phyloP scores from a whole-genome alignment of 2,329 filamentous ascomycete species.

The Aaosphaeria arxii region DNA sequence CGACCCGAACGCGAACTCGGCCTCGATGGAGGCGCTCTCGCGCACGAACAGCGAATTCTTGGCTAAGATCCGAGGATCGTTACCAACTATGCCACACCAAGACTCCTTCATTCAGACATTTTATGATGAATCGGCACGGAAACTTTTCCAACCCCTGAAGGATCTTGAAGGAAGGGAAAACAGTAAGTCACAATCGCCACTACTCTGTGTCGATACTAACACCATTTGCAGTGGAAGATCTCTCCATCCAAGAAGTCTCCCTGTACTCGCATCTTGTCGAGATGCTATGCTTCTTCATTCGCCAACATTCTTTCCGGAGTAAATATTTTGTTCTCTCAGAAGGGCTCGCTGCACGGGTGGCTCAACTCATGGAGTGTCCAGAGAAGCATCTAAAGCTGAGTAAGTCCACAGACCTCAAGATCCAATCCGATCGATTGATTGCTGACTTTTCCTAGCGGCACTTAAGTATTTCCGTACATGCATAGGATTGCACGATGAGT shows the following conservation, averaged over 20 bases:
- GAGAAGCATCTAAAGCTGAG: constrained; percentile 93
- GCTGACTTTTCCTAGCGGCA: constrained; percentile 57
- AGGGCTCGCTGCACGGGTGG: constrained; percentile 73
- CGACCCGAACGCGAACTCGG: constrained; percentile 64
- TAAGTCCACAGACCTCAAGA: constrained; percentile 43
- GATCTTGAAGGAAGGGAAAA: constrained; percentile 66
- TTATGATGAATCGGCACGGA: constrained; percentile 81
- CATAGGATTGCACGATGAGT: constrained; percentile 82
- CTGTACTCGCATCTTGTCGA: constrained; percentile 90
- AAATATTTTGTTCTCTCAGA: constrained; percentile 85
- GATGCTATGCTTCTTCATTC: constrained; percentile 88
- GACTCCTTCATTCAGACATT: constrained; percentile 84
- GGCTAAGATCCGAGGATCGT: constrained; percentile 55
- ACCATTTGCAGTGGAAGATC: constrained; percentile 58
- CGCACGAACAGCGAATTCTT: constrained; percentile 66
- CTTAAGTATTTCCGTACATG: constrained; percentile 92
- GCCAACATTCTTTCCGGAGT: constrained; percentile 81
- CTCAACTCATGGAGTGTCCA: constrained; percentile 74
- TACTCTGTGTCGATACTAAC: constrained; percentile 15
- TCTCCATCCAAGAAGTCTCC: constrained; percentile 81
- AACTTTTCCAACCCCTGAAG: constrained; percentile 82
- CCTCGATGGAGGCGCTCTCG: constrained; percentile 58
- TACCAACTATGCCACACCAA: constrained; percentile 63
- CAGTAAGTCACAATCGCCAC: constrained; percentile 38
- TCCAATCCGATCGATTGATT: neutral